phyloP scores from a whole-genome alignment of 768 basidiomycete species.

The Lactifluus subvellereus region DNA sequence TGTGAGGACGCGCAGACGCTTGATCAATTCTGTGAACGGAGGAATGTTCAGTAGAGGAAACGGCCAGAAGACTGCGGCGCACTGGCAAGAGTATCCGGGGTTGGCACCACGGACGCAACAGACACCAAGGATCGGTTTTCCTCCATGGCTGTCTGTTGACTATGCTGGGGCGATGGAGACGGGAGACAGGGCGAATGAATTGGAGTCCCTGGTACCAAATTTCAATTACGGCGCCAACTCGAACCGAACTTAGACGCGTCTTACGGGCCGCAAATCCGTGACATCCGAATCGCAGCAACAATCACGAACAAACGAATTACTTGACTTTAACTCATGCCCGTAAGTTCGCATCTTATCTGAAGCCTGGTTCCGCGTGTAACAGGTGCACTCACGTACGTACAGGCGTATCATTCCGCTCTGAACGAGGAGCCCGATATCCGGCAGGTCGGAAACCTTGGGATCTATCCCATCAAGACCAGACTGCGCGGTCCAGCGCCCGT shows the following conservation, averaged over 20 bases:
- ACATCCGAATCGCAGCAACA: background rate
- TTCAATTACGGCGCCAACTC: no score
- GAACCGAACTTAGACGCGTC: no score
- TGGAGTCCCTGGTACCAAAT: no score
- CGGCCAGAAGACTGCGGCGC: slow-evolving; percentile 25
- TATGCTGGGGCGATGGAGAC: background rate
- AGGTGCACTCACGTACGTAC: background rate
- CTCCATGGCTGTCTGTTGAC: slow-evolving; percentile 22
- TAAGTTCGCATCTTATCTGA: slow-evolving; percentile 18
- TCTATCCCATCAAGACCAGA: slow-evolving; percentile 87
- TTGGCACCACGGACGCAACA: slow-evolving; percentile 44
- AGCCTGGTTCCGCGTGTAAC: background rate
- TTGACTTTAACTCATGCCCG: slow-evolving; percentile 25
- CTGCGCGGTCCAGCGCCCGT: slow-evolving; percentile 87
- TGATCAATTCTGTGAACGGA: slow-evolving; percentile 59
- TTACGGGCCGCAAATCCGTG: background rate
- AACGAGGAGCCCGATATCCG: slow-evolving; percentile 80
- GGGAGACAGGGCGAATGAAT: background rate
- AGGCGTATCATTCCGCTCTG: slow-evolving; percentile 96
- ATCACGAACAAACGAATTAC: background rate
- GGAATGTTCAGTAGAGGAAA: background rate
- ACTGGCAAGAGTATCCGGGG: slow-evolving; percentile 77
- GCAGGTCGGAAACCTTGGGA: slow-evolving; percentile 82
- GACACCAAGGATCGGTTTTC: slow-evolving; percentile 46
- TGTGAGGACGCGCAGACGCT: slow-evolving; percentile 71